A percentile compares a stretch with the other conserved stretches of the same genome.
These are phyloP conservation scores for Syzygium syzygioides DNA, from an alignment of 441 rosid genomes.

Conservation along the genomic window DNA sequence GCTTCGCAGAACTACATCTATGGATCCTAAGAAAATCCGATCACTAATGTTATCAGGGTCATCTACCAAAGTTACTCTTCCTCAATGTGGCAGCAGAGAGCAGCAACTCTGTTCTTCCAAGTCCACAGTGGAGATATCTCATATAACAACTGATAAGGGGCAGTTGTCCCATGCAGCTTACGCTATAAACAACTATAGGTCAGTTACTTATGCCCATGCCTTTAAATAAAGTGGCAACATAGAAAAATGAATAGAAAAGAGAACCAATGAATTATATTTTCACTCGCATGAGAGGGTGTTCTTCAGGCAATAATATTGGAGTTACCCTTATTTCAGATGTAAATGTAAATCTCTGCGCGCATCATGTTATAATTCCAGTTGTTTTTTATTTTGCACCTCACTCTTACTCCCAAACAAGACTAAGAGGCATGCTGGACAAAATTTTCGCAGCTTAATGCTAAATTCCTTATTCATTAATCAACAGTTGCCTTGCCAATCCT, in stretches of 20 bases:
- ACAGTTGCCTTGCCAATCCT: neutral
- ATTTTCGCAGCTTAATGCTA: neutral
- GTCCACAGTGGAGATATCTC: conserved; percentile 64
- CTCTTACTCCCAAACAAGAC: neutral
- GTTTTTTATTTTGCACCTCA: neutral
- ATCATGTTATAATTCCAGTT: neutral
- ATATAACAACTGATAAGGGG: conserved; percentile 60
- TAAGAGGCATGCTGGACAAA: neutral
- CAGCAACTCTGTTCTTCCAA: conserved; percentile 60
- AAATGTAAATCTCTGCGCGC: neutral
- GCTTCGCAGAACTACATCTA: conserved; percentile 46
- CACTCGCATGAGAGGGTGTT: neutral
- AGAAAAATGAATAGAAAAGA: neutral
- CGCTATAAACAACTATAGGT: conserved; percentile 77
- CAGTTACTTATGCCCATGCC: conserved; percentile 4
- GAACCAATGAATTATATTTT: neutral
- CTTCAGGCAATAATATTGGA: neutral
- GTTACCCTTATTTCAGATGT: neutral
- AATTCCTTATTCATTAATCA: neutral
- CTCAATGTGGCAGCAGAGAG: conserved; percentile 33
- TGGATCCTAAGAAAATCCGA: conserved; percentile 26
- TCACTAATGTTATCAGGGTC: conserved; percentile 61
- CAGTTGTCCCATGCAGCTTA: conserved; percentile 61
- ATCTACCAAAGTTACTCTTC: conserved; percentile 57
- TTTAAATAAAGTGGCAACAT: neutral